Base-by-base conservation (phyloP, 73 alveolate species). In the Tetrahymena borealis region DNA sequence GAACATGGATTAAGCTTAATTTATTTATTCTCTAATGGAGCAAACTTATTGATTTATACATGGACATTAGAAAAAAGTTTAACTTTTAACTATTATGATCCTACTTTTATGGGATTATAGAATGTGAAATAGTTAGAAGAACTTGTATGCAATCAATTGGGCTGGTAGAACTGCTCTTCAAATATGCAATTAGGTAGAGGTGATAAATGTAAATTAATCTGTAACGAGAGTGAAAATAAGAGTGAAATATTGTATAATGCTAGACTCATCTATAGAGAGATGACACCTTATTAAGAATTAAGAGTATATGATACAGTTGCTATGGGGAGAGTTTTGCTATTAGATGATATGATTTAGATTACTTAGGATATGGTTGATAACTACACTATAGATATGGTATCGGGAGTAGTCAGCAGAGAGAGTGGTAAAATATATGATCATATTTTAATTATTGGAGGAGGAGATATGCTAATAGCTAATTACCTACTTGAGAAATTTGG, bases 391-490 rank as follows among this genome's bases (percentile, higher is more conserved):
- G 42, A 39, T 33, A 90, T 90, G 93, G 93, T 90, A 37, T 24
- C 42, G 31, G 40, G 40, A 37, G 93, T 90, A 35, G 90, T 90
- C 10, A 60, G 28, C 28, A 60, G 38, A 37, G 36, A 39, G 85
- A 4, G 9, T n/a, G 31, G 10, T 10, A 37, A 90, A 78, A 40
- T 78, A 1, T 39, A 90, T 39, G 39, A 39, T n/a, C 78, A 90
- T 33, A 78, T 90, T 24, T 35, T 90, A 36, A 90, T 90, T 39
- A 39, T 90, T 90, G 93, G 93, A 3, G 93, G 93, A 12, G 93
- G 93, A 4, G 93, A 90, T 24, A 13, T 90, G 90, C 40, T 90
- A 20, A 90, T 90, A 33, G 93, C 93, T 35, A 90, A 40, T 11
- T 39, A 90, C 32, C 20, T 90, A 10, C 90, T 90, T 1, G 78